phyloP scores from a whole-genome alignment of 768 basidiomycete genomes.

The Pleurotus citrinopileatus region DNA sequence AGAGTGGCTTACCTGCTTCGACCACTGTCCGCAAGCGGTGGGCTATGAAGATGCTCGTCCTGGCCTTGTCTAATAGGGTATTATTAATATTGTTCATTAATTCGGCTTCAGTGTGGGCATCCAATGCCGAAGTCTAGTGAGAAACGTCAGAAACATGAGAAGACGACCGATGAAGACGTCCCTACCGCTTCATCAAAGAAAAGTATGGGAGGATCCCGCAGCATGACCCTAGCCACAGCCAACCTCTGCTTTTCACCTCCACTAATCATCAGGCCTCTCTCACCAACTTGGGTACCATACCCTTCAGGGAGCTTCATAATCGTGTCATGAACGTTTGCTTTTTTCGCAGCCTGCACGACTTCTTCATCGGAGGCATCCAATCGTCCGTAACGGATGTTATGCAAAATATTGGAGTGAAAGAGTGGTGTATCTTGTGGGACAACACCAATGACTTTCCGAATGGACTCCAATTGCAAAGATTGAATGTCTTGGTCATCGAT shows the following conservation, averaged over 20 bases:
- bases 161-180: conserved; percentile 7
- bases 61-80: conserved; percentile 67
- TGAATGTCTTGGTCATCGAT: conserved; percentile 88
- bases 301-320: conserved; percentile 80
- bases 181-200: conserved; percentile 98
- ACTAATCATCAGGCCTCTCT: conserved; percentile 96
- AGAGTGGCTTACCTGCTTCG: conserved; percentile 65
- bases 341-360: conserved; percentile 77
- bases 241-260: conserved; percentile 98
- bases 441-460: conserved; percentile 81
- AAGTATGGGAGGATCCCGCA: conserved; percentile 93
- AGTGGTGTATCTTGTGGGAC: conserved; percentile 98
- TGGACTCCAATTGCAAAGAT: conserved; percentile 63
- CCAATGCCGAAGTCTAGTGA: conserved; percentile 89
- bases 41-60: conserved; percentile 97
- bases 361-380: conserved; percentile 87
- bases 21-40: conserved; percentile 88
- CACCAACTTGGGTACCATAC: conserved; percentile 90
- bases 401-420: conserved; percentile 93
- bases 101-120: conserved; percentile 92
- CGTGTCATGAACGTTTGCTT: conserved; percentile 85
- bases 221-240: conserved; percentile 87
- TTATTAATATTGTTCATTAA: conserved; percentile 92
- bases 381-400: conserved; percentile 92
- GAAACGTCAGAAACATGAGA: background rate